Percentiles rank a stretch among this genome's conserved stretches.
These are phyloP conservation scores for Circinella minor DNA, from an alignment of 371 early-diverging fungal species.

Conservation along the genomic window DNA sequence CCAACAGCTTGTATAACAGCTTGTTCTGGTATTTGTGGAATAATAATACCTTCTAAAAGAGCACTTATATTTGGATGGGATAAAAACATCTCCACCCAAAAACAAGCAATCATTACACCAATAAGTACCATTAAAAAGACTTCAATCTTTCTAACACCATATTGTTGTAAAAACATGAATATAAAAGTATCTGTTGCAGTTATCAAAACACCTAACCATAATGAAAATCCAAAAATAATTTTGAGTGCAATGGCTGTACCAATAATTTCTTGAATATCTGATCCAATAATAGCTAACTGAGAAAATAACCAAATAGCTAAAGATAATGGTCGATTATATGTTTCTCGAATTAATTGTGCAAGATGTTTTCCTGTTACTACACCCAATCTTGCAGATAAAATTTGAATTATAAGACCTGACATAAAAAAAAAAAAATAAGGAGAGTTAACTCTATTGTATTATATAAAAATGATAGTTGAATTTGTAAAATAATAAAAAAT, in stretches of 20 bases:
- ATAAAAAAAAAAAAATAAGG: background rate
- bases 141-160: conserved; percentile 68
- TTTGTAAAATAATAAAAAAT: background rate
- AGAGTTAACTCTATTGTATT: no score
- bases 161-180: conserved; percentile 67
- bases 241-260: conserved; percentile 82
- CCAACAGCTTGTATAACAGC: conserved; percentile 71
- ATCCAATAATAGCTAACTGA: conserved; percentile 77
- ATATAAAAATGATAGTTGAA: background rate
- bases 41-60: conserved; percentile 61
- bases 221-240: conserved; percentile 63
- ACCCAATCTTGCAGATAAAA: conserved; percentile 66
- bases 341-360: conserved; percentile 58
- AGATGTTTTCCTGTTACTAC: conserved; percentile 72
- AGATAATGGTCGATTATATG: conserved; percentile 54
- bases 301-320: conserved; percentile 62
- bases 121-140: conserved; percentile 68
- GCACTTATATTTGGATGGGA: conserved; percentile 57
- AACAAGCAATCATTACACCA: conserved; percentile 68
- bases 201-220: conserved; percentile 71
- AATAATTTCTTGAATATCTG: conserved; percentile 76
- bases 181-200: conserved; percentile 71
- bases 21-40: conserved; percentile 59
- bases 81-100: conserved; percentile 67
- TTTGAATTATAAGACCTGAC: conserved; percentile 62